Evolutionary conservation across 2,329 filamentous ascomycete genomes (phyloP), one percentile per base, ranked within the genome.

Genomic region (Neofusicoccum umdonicola): DNA sequence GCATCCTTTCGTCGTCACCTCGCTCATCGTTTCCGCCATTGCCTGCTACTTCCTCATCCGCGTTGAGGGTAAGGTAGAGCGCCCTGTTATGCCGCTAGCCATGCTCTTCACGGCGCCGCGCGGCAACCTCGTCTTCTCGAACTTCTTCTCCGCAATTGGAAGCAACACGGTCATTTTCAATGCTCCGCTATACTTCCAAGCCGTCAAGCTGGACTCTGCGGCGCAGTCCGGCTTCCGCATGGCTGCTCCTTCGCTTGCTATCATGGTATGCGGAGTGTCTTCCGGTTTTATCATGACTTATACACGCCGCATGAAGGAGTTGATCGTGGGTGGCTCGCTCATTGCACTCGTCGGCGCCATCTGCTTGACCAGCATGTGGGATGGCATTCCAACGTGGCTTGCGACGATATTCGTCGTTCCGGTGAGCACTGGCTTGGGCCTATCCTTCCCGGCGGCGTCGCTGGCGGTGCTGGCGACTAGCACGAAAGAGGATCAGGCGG

Each of bases 221-320:
- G 92, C 90, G 0, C 80, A 83, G 27, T 91, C 90, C 0, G 90
- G 90, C n/a, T 84, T 92, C 34, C 85, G 88, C 48, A 87, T 93
- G 62, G 83, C 91, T 19, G 80, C 88, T 6, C 87, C 88, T 4
- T 86, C 87, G 0, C 69, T 87, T 31, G 84, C 75, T 3, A 71
- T 78, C 34, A 80, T 76, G 1, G 67, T 80, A 42, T 78, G 76
- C 51, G 78, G 77, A 27, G 76, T 81, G 13, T 73, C 74, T 4
- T 71, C 74, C 12, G 79, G 79, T 35, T 77, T 79, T 68, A 78
- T 79, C 65, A 81, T 81, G 73, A 80, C 78, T 1, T 72, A 73
- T 15, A 81, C 79, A 0, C 74, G 79, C 19, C 74, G 78, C 34
- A 77, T 80, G 72, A 78, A 78, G 64, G 74, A 75, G 67, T 76